Base-by-base conservation (phyloP, 768 basidiomycete species). In the Podaxis sp. region DNA sequence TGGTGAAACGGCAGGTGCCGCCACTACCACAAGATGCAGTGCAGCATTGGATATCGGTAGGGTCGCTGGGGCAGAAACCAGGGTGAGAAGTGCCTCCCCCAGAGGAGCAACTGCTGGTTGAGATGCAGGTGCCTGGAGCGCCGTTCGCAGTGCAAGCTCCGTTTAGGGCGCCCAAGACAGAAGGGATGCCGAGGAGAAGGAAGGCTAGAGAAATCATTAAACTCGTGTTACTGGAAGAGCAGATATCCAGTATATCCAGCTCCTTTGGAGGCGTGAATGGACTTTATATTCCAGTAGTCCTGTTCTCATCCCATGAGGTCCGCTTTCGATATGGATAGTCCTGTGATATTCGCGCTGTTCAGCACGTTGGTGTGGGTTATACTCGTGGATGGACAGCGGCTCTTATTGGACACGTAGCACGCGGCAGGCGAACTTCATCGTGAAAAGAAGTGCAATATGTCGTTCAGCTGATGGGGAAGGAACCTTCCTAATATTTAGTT, bases 1-100 rank as follows among this genome's bases (percentile, higher is more conserved):
- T 69, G 24, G 66, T 60, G 56, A 69, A 70, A 8, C 69, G 69
- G 55, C 73, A 74, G 11, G 56, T 69, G 6, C 73, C 73, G n/a
- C 71, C 71, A 36, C 46, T 56, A 13, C 72, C 67, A 30, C 73
- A 74, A 7, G 64, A 60, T 50, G 73, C 72, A 7, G 70, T 71
- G 66, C 73, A 74, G 60, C 73, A 74, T 41, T 65, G 63, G 4
- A 73, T 65, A 56, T 70, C 62, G 26, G 68, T 44, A 13, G 71
- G 71, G 64, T 74, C 73, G 33, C 66, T 72, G 12, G 72, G 72
- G 56, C 73, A 74, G 55, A 66, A 71, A 8, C 71, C 72, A 6
- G 66, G 12, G 41, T 66, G 65, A 2, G 70, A 65, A 4, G 68
- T 71, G 7, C 72, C 72, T 22, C 69, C 70, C 1, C 65, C 64